Evolutionary conservation across 371 early-diverging fungal genomes (phyloP), one percentile per base, ranked within the genome.

Genomic region (Mortierella sp.): DNA sequence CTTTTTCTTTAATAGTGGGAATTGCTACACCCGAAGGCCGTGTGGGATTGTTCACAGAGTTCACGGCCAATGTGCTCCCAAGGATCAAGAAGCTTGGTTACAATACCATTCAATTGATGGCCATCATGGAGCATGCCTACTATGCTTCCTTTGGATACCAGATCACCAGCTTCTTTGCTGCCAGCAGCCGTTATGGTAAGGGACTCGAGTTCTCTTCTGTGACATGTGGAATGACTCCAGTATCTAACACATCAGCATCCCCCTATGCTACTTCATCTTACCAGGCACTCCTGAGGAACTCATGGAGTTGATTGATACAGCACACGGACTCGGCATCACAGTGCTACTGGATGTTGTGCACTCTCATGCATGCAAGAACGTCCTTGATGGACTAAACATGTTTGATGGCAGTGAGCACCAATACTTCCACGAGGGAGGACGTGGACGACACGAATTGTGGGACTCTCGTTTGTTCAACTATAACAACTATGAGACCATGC

Each of bases 91-190:
- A 91, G 55, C 85, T 95, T 12, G 96, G 96, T 0, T 98, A 98
- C 86, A 97, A 98, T 79, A 83, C 91, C 0, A 92, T 98, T 65
- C 97, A 98, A 81, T 76, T 98, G 46, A 98, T 98, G 98, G 98
- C 97, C 40, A 84, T 98, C 44, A 96, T 96, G 97, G 98, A 98
- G 79, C 98, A 98, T 67, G 96, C 97, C n/a, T 98, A 98, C 80
- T 98, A 97, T 72, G 98, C 97, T 37, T 91, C 92, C 10, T 98
- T 98, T 73, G 98, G 98, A 3, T 98, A 98, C 78, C 98, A 98
- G 79, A 96, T 98, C 44, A 96, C 98, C 34, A 93, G 89, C 57
- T 97, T 97, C 79, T 98, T 94, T 80, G 95, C 97, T 10, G 90
- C 91, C 27, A 91, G 95, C 34, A 90, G 91, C 65, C 91, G 98